These are phyloP conservation scores for Penicillium silybi DNA, from an alignment of 495 filamentous ascomycete genomes.

Conservation along the genomic window DNA sequence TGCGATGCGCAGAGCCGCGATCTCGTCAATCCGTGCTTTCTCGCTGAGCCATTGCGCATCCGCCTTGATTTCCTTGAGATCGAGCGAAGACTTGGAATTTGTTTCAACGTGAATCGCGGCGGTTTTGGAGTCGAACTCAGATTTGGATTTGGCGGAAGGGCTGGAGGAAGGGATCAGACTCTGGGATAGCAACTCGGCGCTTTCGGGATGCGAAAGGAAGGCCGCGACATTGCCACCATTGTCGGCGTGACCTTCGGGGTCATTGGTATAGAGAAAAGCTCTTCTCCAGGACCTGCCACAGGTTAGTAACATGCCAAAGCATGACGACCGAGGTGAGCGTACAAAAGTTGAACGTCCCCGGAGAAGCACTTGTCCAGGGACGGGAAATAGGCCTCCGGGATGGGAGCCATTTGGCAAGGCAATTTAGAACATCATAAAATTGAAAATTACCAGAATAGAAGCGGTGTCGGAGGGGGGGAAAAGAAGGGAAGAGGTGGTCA, in stretches of 20 bases:
- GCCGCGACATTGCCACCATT: slow-evolving; percentile 48
- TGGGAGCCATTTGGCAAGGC: slow-evolving; percentile 65
- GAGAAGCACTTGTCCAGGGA: slow-evolving; percentile 60
- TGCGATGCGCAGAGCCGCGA: slow-evolving; percentile 74
- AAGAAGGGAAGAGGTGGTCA: slow-evolving; percentile 5
- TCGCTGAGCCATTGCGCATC: slow-evolving; percentile 84
- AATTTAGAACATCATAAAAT: slow-evolving; percentile 51
- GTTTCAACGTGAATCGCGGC: slow-evolving; percentile 85
- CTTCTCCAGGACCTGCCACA: slow-evolving; percentile 68
- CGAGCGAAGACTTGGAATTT: slow-evolving; percentile 59
- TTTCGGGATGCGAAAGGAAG: slow-evolving; percentile 66
- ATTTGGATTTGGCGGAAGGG: slow-evolving; percentile 56
- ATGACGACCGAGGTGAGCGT: slow-evolving; percentile 20
- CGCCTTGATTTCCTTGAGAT: slow-evolving; percentile 77
- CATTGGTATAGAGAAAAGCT: slow-evolving; percentile 61
- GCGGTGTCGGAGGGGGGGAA: slow-evolving; percentile 5
- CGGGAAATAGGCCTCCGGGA: slow-evolving; percentile 57
- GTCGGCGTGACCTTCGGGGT: slow-evolving; percentile 44
- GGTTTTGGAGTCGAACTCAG: slow-evolving; percentile 79
- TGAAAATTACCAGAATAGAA: slow-evolving; percentile 9
- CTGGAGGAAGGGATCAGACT: slow-evolving; percentile 60
- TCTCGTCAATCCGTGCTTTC: slow-evolving; percentile 70
- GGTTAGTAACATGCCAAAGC: slow-evolving; percentile 11
- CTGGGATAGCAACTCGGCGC: slow-evolving; percentile 59
- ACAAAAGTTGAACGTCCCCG: slow-evolving; percentile 57